Evolutionary conservation across 257 asterid genomes (phyloP).

Genomic region (Solanum tacnaense): DNA sequence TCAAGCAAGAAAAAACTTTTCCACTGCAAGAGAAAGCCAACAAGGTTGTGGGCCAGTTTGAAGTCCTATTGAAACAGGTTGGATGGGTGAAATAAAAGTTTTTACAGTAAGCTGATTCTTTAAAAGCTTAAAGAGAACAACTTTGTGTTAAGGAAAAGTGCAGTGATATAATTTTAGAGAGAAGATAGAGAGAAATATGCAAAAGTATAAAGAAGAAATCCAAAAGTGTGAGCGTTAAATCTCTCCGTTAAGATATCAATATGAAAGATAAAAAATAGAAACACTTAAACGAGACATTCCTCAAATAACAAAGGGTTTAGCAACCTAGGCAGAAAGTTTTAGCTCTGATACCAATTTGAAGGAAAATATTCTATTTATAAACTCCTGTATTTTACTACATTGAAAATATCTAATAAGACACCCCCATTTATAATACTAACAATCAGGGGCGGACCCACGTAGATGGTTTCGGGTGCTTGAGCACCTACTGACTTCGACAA

Average conservation of each 20-base stretch:
- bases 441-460: no score
- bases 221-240: constrained; percentile 34
- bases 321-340: constrained; percentile 25
- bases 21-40: constrained; percentile 29
- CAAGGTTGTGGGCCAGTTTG: constrained; percentile 33
- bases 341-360: not conserved
- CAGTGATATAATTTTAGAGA: not conserved
- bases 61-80: constrained; percentile 18
- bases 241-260: constrained; percentile 27
- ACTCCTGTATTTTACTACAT: no score
- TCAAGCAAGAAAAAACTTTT: constrained; percentile 14
- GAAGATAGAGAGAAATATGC: constrained; percentile 23
- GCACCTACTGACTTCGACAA: no score
- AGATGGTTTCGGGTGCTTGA: no score
- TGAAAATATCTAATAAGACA: no score
- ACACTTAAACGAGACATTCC: constrained; percentile 27
- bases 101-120: not conserved
- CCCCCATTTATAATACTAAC: not conserved
- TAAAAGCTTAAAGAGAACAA: constrained; percentile 27
- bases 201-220: constrained; percentile 22
- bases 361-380: no score
- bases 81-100: constrained; percentile 20
- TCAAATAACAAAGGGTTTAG: not conserved
- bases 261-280: constrained; percentile 40
- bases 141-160: not conserved